These are phyloP conservation scores for Hypoxylon sp. DNA, from an alignment of 2,329 filamentous ascomycete species.

Conservation along the genomic window DNA sequence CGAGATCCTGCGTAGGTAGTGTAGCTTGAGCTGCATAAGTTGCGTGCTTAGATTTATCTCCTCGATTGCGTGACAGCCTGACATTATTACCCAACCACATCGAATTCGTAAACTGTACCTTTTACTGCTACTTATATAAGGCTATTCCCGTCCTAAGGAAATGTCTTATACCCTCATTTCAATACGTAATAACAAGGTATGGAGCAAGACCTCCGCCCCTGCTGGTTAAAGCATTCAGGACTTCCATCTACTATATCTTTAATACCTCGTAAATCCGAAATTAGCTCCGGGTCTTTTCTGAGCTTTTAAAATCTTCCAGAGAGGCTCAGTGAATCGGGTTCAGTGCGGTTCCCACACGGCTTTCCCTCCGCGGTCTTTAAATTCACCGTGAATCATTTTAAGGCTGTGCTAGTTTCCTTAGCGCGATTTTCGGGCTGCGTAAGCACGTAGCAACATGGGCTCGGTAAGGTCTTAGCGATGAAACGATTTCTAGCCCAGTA, in stretches of 20 bases:
- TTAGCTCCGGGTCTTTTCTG: too few relatives aligned
- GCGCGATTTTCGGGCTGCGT: background rate
- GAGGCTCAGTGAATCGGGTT: too few relatives aligned
- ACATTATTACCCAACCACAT: background rate
- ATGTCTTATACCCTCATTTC: background rate
- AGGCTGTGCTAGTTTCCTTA: background rate
- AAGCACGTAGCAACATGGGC: too few relatives aligned
- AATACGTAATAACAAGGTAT: background rate
- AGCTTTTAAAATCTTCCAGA: too few relatives aligned
- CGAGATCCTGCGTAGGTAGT: background rate
- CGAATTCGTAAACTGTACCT: background rate
- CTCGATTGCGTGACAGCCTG: background rate
- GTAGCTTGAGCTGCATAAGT: background rate
- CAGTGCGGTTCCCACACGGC: too few relatives aligned
- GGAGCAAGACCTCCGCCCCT: background rate
- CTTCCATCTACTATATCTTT: background rate
- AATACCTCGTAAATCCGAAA: background rate
- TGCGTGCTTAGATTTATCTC: background rate
- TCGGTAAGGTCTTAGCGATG: too few relatives aligned
- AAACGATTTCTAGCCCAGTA: too few relatives aligned
- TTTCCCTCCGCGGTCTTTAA: too few relatives aligned
- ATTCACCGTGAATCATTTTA: background rate
- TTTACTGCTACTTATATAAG: background rate
- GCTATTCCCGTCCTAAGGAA: background rate
- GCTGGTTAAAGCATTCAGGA: background rate